Evolutionary conservation across 176 grass and related monocot species (phyloP), one percentile per base, ranked within the genome.

Genomic region (Calamus simplicifolius): DNA sequence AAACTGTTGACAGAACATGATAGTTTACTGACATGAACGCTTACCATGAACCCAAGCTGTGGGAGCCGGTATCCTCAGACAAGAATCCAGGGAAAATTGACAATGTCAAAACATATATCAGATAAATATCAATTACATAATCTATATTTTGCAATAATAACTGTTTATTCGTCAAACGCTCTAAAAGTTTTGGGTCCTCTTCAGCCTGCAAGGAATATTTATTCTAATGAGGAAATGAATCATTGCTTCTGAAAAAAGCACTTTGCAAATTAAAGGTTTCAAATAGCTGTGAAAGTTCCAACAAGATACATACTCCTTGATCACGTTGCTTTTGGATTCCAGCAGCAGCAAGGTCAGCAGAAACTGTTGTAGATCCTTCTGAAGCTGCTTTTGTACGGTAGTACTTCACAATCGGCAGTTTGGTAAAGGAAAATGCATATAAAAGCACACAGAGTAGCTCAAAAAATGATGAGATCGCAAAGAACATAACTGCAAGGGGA

Each of bases 21-120:
- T 10, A 35, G 6, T 7, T 35, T 23, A 23, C 31, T 10, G 35
- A 43, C 8, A 13, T 13, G 35, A 43, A 43, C 8, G 12, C 72
- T 63, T 50, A 93, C 80, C 83, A 87, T 50, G 83, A 68, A 21
- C 93, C 84, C 21, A 97, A 80, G 62, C 84, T 85, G 67, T 94
- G 89, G 50, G 80, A 76, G 4, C 93, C 93, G 6, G 93, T 88
- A 56, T 97, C 93, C 70, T 97, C 93, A 16, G 93, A 92, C 71
- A 97, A 73, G 66, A 97, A 97, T 17, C 93, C 89, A 1, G 84
- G 89, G 49, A 94, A 87, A 68, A 94, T 94, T 14, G 89, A 87
- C 25, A 94, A 5, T 5, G 77, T 87, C 66, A 94, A 60, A 30
- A 77, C 57, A 61, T 85, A 85, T 52, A 87, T 76, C 54, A 85